Evolutionary conservation across 2,329 filamentous ascomycete species (phyloP), one percentile per base, ranked within the genome.

Genomic region (Xylariaceae sp.): DNA sequence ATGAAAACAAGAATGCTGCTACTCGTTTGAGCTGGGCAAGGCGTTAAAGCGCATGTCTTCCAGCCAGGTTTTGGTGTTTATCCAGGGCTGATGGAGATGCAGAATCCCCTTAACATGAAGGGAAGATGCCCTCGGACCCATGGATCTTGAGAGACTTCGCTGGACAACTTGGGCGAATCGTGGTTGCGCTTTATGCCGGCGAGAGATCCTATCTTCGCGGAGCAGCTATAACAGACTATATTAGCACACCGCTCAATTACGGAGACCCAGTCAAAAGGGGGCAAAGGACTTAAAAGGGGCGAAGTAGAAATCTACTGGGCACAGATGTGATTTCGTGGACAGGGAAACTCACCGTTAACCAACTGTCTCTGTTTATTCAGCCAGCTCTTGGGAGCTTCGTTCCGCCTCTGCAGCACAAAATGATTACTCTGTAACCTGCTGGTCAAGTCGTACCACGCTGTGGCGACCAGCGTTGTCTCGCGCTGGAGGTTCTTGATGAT

Each of bases 401-500:
- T 84, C 66, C 88, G 82, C 65, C 90, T 79, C 70, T 92, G 88
- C 63, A 95, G 75, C 57, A 90, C 85, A 48, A 93, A 87, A 63
- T 89, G 89, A 72, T 92, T 93, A 76, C 88, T 92, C 75, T 94
- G 90, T 66, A 95, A 74, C 55, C 90, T 81, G 70, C 82, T 87
- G 30, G 87, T 86, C 68, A 94, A 82, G 73, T 93, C 89, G 75
- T 92, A 92, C 89, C 89, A 95, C 1, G 90, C 90, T n/a, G 86
- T 88, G 30, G 87, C 80, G 68, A 95, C 90, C 70, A 94, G 81
- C 45, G 82, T 82, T 72, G 90, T 91, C 73, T 95, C 90, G 66
- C 88, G 84, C 72, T 88, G 83, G 60, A 95, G 81, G 66, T 87
- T 89, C 65, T 85, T 84, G 69, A 89, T 82, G 54, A 78, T 75